These are phyloP conservation scores for Citrus hindsii DNA, from an alignment of 345 rosid genomes.

Conservation along the genomic window DNA sequence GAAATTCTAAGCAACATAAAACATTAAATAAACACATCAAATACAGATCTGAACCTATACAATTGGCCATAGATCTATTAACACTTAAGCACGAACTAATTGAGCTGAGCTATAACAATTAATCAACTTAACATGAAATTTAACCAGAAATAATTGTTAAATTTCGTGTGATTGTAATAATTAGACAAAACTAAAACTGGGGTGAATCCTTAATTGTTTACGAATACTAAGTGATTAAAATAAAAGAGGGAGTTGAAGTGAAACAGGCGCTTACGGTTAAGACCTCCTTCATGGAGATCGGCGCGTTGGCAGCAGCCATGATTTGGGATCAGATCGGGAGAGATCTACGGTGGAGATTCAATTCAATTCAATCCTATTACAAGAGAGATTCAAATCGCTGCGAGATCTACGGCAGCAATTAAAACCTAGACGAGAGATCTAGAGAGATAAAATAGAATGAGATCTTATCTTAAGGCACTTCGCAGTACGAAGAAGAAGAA, in stretches of 20 bases:
- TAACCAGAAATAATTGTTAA: background rate
- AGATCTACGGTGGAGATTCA: constrained; percentile 41
- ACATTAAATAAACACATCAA: background rate
- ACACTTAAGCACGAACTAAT: constrained; percentile 12
- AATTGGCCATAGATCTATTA: constrained; percentile 13
- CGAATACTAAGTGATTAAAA: background rate
- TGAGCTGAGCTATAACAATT: background rate
- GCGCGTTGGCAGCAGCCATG: constrained; percentile 95
- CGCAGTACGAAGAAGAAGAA: background rate
- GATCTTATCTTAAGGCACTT: constrained; percentile 19
- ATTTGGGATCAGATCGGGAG: constrained; percentile 45
- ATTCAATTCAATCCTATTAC: constrained; percentile 19
- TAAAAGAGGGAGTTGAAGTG: constrained; percentile 5
- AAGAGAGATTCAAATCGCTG: constrained; percentile 22
- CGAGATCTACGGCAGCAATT: constrained; percentile 44
- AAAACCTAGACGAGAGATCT: constrained; percentile 15
- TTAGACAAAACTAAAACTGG: constrained; percentile 3
- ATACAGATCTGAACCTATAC: constrained; percentile 31
- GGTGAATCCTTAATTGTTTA: background rate
- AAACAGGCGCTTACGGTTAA: constrained; percentile 51
- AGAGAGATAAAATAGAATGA: background rate
- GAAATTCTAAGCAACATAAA: constrained; percentile 9
- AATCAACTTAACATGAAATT: background rate
- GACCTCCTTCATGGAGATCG: constrained; percentile 92
- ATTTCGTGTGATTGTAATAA: background rate